These are phyloP conservation scores for Arxiozyma bovina DNA, from an alignment of 1,139 yeast species.

Conservation along the genomic window DNA sequence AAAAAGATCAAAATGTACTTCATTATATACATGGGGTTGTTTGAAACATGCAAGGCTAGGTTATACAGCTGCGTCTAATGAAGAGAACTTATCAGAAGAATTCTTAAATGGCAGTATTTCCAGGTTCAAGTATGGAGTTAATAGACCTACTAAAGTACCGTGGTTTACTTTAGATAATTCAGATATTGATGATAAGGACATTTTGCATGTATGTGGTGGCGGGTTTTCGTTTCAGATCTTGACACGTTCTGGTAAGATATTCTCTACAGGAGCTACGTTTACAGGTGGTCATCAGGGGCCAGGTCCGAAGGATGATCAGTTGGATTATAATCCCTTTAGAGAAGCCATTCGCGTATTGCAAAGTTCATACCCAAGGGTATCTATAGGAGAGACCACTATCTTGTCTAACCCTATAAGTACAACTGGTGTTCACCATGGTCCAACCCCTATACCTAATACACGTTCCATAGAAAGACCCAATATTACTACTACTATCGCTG, in stretches of 20 bases:
- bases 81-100: conserved; percentile 25
- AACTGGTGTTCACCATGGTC: conserved; percentile 16
- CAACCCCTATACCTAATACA: conserved; percentile 9
- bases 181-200: conserved; percentile 30
- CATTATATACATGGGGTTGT: conserved; percentile 59
- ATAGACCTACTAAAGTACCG: conserved; percentile 38
- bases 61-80: conserved; percentile 31
- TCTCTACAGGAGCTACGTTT: conserved; percentile 47
- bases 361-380: conserved; percentile 12
- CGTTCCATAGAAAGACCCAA: background rate
- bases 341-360: conserved; percentile 21
- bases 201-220: conserved; percentile 53
- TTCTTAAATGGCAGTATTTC: conserved; percentile 26
- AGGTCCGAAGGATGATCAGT: conserved; percentile 31
- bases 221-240: conserved; percentile 62
- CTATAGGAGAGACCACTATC: conserved; percentile 6
- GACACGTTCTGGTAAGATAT: conserved; percentile 46
- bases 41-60: conserved; percentile 52
- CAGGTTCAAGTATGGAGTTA: conserved; percentile 34
- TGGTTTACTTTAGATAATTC: conserved; percentile 19
- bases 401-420: conserved; percentile 13
- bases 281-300: conserved; percentile 35
- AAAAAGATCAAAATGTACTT: conserved; percentile 36
- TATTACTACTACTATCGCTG: background rate
- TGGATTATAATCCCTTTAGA: conserved; percentile 30